Base-by-base conservation (phyloP, 768 basidiomycete species). In the Lentinula aciculospora region DNA sequence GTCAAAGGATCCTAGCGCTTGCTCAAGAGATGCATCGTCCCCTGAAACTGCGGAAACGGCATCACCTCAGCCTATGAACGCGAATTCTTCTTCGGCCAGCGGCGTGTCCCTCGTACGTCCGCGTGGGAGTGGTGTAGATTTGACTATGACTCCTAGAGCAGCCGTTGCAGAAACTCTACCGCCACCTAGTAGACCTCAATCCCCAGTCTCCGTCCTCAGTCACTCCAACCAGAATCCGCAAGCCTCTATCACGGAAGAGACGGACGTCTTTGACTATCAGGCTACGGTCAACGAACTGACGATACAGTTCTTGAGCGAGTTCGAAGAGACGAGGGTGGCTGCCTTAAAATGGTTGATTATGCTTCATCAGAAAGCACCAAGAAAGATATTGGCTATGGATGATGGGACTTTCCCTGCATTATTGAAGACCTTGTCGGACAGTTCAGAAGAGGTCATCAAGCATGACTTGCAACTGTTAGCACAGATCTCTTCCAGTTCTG, bases 271-370 rank as follows among this genome's bases (percentile, higher is more conserved):
- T 65, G 93, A 97, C 67, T 97, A 97, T 65, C 89, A 92, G 62
- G 82, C 86, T 19, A 98, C 94, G 0, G 96, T 99, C 53, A 92
- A 91, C 66, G 92, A 90, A 50, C 71, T 99, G 61, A 97, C 94
- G 3, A 76, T 97, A 50, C 94, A 97, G 63, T 95, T 99, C 68
- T 67, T 98, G 71, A 94, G 91, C 70, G 96, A 99, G 71, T 94
- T 92, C 63, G 96, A 97, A 68, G 94, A 98, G 67, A 98, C 97
- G 0, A 77, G 95, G 49, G 92, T 98, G 4, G 94, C 94, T 27
- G 94, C 96, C 2, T 70, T 99, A 64, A 95, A 96, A 72, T 99
- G 97, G 97, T 76, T 99, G 37, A 86, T 97, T 57, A 99, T 99
- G 97, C 74, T 99, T 53, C 97, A 99, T 72, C 91, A 95, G 69